Base-by-base conservation (phyloP, 768 basidiomycete species). In the Hygrocybe coccinea region DNA sequence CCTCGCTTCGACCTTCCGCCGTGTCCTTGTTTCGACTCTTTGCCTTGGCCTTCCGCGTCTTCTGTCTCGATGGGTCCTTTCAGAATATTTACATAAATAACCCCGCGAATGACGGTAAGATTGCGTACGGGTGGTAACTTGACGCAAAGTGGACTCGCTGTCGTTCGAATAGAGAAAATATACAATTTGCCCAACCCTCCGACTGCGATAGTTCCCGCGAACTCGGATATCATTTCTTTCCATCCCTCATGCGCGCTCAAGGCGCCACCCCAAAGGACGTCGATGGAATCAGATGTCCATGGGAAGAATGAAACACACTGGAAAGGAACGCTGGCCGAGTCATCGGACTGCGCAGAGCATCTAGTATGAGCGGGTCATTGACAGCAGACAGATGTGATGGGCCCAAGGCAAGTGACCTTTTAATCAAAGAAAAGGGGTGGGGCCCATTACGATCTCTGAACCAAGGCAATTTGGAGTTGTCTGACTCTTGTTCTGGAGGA, bases 171-270 rank as follows among this genome's bases (percentile, higher is more conserved):
- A 80, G 62, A 65, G 76, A 52, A 71, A 67, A 67, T 65, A 77
- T 37, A 75, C 62, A 52, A 37, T 19, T 61, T 60, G 19, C 60
- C 63, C 39, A 59, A 63, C 25, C 78, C 71, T 44, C 76, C 79
- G 7, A 83, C 76, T 46, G 78, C 78, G 53, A 84, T 69, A 29
- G 80, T 72, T 50, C 83, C 80, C 46, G 73, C 68, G 71, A 77
- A 86, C 39, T 75, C 65, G 5, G 71, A 61, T 15, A 81, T 64
- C 70, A 82, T 74, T 15, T 41, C 43, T 21, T 63, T 67, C 85
- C 86, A 88, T 29, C 59, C 54, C 2, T 64, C 70, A 4, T 69
- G 60, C 3, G 64, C 58, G 49, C 69, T 52, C 1, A 68, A 59
- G 24, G 48, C 59, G 9, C 74, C 76, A 19, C 67, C 54, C 74